These are phyloP conservation scores for Globisporangium apiculatum DNA, from an alignment of 352 stramenopile genomes.

Conservation along the genomic window DNA sequence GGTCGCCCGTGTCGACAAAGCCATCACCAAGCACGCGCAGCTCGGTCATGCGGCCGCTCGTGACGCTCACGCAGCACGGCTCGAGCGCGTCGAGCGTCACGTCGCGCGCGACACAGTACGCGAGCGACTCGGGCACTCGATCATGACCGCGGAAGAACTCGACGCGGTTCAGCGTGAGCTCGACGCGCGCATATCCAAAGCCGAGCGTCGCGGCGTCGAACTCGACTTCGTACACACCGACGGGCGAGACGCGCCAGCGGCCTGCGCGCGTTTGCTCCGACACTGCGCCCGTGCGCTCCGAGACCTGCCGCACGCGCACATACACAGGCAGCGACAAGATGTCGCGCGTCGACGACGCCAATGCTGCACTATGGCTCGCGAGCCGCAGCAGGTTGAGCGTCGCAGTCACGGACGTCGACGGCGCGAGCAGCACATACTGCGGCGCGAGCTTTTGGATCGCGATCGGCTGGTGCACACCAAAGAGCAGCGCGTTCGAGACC, in stretches of 20 bases:
- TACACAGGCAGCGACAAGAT: conserved; percentile 44
- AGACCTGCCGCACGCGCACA: conserved; percentile 43
- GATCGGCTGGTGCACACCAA: conserved; percentile 46
- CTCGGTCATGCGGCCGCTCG: conserved; percentile 45
- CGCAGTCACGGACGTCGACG: conserved; percentile 25
- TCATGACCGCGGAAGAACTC: conserved; percentile 43
- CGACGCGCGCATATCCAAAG: conserved; percentile 38
- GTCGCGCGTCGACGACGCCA: conserved; percentile 20
- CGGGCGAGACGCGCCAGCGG: conserved; percentile 42
- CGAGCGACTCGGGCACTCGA: conserved; percentile 28
- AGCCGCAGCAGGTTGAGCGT: conserved; percentile 61
- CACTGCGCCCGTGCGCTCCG: conserved; percentile 35
- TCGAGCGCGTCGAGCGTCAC: conserved; percentile 35
- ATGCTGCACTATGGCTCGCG: conserved; percentile 11
- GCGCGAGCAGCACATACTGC: conserved; percentile 51
- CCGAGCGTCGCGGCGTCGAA: conserved; percentile 50
- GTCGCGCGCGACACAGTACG: conserved; percentile 47
- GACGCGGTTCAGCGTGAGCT: conserved; percentile 43
- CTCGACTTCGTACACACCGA: conserved; percentile 53
- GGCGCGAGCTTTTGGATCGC: conserved; percentile 39
- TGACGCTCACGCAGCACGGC: conserved; percentile 53
- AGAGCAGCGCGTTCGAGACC: conserved; percentile 42
- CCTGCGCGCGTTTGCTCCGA: conserved; percentile 47
- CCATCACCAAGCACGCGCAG: conserved; percentile 42
- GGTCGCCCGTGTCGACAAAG: conserved; percentile 57